Evolutionary conservation across 1,284 basidiomycete genomes (phyloP).

Genomic region (Apiotrichum sp.): DNA sequence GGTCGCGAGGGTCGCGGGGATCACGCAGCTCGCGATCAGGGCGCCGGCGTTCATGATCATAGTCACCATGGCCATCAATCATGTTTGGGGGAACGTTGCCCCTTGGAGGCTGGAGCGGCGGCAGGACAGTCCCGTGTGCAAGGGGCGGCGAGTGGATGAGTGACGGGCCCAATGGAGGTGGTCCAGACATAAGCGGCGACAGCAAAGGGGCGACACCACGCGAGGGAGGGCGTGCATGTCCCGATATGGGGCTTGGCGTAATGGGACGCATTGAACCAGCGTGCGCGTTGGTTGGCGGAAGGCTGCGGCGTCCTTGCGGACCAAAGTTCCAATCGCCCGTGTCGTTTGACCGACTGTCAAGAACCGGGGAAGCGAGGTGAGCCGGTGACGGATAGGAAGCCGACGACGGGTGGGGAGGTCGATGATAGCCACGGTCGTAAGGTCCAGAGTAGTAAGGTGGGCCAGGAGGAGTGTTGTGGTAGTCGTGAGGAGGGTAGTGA

Average conservation of each 20-base stretch:
- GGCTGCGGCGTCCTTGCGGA: neutral
- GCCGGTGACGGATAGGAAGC: neutral
- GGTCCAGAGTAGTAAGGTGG: neutral
- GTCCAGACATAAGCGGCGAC: neutral
- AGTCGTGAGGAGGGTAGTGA: neutral
- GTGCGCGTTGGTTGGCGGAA: neutral
- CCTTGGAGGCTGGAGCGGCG: neutral
- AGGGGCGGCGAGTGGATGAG: neutral
- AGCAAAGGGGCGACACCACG: neutral
- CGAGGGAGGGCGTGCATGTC: neutral
- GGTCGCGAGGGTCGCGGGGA: neutral
- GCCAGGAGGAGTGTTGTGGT: neutral
- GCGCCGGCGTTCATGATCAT: neutral
- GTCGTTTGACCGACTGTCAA: neutral
- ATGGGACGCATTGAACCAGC: neutral
- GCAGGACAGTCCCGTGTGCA: neutral
- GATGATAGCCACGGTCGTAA: neutral
- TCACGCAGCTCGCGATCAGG: neutral
- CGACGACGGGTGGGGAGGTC: neutral
- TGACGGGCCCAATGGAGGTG: neutral
- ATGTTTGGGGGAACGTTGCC: neutral
- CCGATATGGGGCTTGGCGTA: neutral
- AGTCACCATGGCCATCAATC: neutral
- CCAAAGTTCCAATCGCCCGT: neutral
- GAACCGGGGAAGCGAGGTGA: too few relatives aligned